Conservation (phyloP, 2,329 filamentous ascomycete genomes). For the Cadophora sp. region DNA sequence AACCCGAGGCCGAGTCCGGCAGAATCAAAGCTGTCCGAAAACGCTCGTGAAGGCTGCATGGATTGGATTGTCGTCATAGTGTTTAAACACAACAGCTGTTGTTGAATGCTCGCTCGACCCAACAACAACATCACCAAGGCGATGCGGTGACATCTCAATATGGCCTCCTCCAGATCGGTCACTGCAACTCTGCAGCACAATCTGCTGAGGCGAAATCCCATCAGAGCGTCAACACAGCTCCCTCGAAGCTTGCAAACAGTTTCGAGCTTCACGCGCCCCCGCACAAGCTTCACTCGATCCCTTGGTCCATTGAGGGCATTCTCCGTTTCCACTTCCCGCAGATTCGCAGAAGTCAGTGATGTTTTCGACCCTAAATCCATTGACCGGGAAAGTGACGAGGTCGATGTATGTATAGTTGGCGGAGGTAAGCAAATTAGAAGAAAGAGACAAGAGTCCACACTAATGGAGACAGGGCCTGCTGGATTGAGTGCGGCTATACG, state of each 20-base stretch:
- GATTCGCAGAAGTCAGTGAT: constrained; percentile 55
- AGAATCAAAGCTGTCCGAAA: constrained; percentile 6
- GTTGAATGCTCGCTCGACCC: not conserved
- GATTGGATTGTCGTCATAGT: constrained; percentile 7
- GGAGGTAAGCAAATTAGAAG: constrained; percentile 62
- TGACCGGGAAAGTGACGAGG: constrained; percentile 89
- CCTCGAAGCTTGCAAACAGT: constrained; percentile 30
- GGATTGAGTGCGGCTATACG: constrained; percentile 92
- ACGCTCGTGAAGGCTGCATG: not conserved
- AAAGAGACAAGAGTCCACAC: constrained; percentile 14
- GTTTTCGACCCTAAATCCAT: constrained; percentile 70
- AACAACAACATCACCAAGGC: constrained; percentile 27
- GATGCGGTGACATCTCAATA: constrained; percentile 40
- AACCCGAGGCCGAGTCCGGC: constrained; percentile 24
- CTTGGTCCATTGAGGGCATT: constrained; percentile 48
- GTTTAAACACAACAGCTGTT: not conserved
- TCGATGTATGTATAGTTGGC: constrained; percentile 96
- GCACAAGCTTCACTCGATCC: constrained; percentile 25
- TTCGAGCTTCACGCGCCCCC: constrained; percentile 33
- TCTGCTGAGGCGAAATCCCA: constrained; percentile 31
- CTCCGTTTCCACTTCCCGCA: constrained; percentile 50
- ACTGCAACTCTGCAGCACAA: constrained; percentile 39
- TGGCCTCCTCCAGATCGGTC: constrained; percentile 41
- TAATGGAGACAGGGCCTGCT: constrained; percentile 69
- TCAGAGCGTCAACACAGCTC: constrained; percentile 32